phyloP scores from a whole-genome alignment of 139 green algal genomes.

The Zygnema circumcarinatum region DNA sequence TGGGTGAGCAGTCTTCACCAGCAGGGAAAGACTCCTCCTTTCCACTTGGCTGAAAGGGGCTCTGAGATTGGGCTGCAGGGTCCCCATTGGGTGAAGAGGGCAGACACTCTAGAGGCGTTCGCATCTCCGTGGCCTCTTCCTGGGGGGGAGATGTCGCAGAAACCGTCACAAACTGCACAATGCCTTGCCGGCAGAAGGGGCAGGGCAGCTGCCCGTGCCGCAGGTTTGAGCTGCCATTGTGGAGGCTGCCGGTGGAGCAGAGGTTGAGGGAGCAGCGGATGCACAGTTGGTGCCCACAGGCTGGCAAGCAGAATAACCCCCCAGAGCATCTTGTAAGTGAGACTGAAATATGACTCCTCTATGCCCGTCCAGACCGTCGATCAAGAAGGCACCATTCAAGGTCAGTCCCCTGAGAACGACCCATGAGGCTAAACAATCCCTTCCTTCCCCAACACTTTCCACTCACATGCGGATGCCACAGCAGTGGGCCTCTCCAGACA shows the following conservation, averaged over 20 bases:
- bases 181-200: conserved; percentile 19
- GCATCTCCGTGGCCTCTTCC: too few relatives aligned
- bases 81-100: too few relatives aligned
- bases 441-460: too few relatives aligned
- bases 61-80: too few relatives aligned
- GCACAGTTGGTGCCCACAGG: conserved; percentile 21
- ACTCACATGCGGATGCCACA: background rate
- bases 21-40: too few relatives aligned
- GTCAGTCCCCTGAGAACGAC: background rate
- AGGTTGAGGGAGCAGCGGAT: background rate
- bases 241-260: background rate
- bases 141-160: too few relatives aligned
- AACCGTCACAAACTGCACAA: conserved; percentile 13
- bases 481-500: background rate
- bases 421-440: too few relatives aligned
- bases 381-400: background rate
- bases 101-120: too few relatives aligned
- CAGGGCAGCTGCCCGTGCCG: conserved; percentile 6
- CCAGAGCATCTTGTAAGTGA: background rate
- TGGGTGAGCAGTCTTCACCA: too few relatives aligned
- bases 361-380: background rate
- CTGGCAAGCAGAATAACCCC: background rate
- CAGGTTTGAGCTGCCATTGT: background rate
- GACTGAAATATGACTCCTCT: background rate
- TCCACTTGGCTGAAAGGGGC: too few relatives aligned